Conservation (phyloP, 257 asterid species). For the Solanum chilense region DNA sequence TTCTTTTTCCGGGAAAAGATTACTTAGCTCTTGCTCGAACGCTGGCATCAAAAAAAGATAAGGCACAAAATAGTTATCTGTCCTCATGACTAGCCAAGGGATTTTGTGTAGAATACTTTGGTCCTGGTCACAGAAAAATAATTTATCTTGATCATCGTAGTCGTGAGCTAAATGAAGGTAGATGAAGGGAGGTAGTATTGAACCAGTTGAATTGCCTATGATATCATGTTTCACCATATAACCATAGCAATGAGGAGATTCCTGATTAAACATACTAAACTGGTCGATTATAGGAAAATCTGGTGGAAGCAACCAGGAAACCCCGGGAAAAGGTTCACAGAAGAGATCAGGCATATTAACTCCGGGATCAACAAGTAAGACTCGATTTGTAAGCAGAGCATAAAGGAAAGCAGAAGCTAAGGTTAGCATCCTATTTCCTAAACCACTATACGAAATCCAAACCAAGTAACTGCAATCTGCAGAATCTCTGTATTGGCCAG, state of each 20-base stretch:
- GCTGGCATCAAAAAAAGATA: constrained; percentile 54
- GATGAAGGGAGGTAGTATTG: constrained; percentile 15
- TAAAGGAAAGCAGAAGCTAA: constrained; percentile 72
- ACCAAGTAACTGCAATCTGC: constrained; percentile 55
- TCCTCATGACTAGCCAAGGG: constrained; percentile 55
- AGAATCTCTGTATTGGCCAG: constrained; percentile 8
- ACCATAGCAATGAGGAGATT: constrained; percentile 45
- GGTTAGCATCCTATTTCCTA: constrained; percentile 63
- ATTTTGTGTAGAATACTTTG: constrained; percentile 30
- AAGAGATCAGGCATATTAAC: constrained; percentile 55
- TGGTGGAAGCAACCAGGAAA: constrained; percentile 66
- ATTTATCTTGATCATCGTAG: constrained; percentile 46
- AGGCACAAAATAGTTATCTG: constrained; percentile 58
- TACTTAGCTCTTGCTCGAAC: constrained; percentile 37
- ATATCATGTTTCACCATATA: constrained; percentile 32
- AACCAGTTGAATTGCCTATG: constrained; percentile 4
- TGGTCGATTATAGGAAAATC: constrained; percentile 41
- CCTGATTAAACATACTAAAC: constrained; percentile 27
- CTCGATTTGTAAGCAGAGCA: constrained; percentile 61
- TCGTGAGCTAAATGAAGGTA: constrained; percentile 71
- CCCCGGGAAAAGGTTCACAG: constrained; percentile 78
- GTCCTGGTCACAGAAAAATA: constrained; percentile 58
- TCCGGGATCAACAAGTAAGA: constrained; percentile 62
- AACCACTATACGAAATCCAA: constrained; percentile 64
- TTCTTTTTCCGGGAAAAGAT: constrained; percentile 65